Conservation (phyloP, 768 basidiomycete genomes). For the Cyclocybe aegerita region DNA sequence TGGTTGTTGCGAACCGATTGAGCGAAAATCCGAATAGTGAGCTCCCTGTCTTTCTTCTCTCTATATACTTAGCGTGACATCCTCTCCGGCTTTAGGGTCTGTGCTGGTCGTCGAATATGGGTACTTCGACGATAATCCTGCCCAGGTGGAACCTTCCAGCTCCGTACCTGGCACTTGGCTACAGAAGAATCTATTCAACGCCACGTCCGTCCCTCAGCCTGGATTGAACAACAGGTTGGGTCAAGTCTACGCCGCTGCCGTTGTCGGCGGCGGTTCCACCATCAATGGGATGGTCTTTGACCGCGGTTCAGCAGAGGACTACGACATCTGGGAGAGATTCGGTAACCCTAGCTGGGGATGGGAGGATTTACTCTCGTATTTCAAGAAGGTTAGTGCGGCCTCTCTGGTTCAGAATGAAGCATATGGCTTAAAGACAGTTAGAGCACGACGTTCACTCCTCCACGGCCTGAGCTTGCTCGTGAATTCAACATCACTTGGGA, state of each 20-base stretch:
- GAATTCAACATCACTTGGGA: too few relatives aligned
- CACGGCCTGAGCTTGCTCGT: too few relatives aligned
- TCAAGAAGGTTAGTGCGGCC: neutral
- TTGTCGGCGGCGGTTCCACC: conserved; percentile 25
- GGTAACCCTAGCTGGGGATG: conserved; percentile 33
- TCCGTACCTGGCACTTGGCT: too few relatives aligned
- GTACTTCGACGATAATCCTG: neutral
- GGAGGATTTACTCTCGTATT: conserved; percentile 20
- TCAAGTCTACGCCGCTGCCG: conserved; percentile 20
- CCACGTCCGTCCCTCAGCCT: too few relatives aligned
- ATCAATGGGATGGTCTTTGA: conserved; percentile 29
- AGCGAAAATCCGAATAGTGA: neutral
- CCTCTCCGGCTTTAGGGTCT: neutral
- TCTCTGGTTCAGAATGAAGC: too few relatives aligned
- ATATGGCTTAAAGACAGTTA: neutral
- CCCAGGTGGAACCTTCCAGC: too few relatives aligned
- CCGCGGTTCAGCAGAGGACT: conserved; percentile 31
- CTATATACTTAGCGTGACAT: too few relatives aligned
- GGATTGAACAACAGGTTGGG: too few relatives aligned
- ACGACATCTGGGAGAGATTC: conserved; percentile 25
- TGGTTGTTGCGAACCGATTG: neutral
- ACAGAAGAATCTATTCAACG: too few relatives aligned
- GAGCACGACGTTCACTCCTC: neutral
- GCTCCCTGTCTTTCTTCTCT: too few relatives aligned
- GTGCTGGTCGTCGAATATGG: conserved; percentile 1